Evolutionary conservation across 2,329 filamentous ascomycete genomes (phyloP), one percentile per base, ranked within the genome.

Genomic region (Cercospora janseana): DNA sequence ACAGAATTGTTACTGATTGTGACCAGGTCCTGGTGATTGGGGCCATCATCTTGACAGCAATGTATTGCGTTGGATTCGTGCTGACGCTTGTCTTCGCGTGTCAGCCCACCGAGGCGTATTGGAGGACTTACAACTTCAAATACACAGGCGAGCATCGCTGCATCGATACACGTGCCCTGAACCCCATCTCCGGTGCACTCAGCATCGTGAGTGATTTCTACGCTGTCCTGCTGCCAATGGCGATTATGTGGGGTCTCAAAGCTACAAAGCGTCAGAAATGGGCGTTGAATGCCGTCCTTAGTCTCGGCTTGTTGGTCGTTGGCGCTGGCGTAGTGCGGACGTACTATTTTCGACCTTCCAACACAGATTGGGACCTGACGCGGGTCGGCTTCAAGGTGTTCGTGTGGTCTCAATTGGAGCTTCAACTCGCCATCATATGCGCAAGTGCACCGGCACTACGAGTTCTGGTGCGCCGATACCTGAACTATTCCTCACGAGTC

Each of bases 201-300:
- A 58, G 52, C n/a, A 53, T 57, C 6, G 41, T 58, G 9, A 59
- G 57, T 45, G 60, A 63, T 24, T n/a, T 58, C n/a, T 63, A 58
- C 43, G 49, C 59, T 13, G 58, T 60, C 18, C 49, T 50, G 4
- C 29, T 63, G 4, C 60, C 59, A 2, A 59, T 57, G 46, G 28
- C 53, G 26, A 58, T 61, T 42, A 49, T 61, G 16, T 45, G 49
- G 12, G 43, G 49, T 21, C 55, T 61, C 4, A 49, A 52, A 23
- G 51, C 57, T 6, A 51, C 58, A 2, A 42, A 28, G 10, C 34
- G 45, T 18, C 60, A 63, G 50, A 59, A 52, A 31, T 47, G 56
- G 16, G 52, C 51, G 4, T 50, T 63, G 9, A 60, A 61, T 41
- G 35, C 51, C 16, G 52, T 63, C 10, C 60, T 63, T 46, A 47